Base-by-base conservation (phyloP, 164 flowering plant species). In the Vitis rupestris region DNA sequence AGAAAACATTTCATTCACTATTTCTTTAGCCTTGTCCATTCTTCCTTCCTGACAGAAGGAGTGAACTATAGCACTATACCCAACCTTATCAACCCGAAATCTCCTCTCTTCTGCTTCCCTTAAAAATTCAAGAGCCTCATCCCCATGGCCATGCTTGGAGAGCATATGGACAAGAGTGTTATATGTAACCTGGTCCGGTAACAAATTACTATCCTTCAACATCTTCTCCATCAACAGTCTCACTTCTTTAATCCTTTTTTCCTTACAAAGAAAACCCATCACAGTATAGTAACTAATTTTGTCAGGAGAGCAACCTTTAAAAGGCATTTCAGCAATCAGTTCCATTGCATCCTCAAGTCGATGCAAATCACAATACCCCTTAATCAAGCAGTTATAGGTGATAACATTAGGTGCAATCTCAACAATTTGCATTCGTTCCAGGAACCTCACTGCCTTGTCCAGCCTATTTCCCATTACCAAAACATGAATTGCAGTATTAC, bases 271-370 rank as follows among this genome's bases (percentile, higher is more conserved):
- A 67, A 81, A 86, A 16, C 83, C 76, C 89, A 93, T 87, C 9
- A 95, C 79, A 10, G 94, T 91, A 77, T 81, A 85, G 74, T 90
- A 95, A 75, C 94, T 93, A 66, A 90, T 88, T 79, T 95, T 95
- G 84, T 95, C 97, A 2, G 98, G 94, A 17, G 72, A 65, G 72
- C 95, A 92, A 3, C 94, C 95, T 64, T 76, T 90, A 2, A 49
- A 50, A 29, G 84, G 83, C 97, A 95, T 95, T 79, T 86, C 83
- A 37, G 67, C 79, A 27, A 95, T 81, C 80, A 93, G 67, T 55
- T 81, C 83, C 66, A 90, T 29, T 5, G 97, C 98, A 65, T 90
- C 90, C 53, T 88, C 87, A 50, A 87, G 72, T 16, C 78, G 85
- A 72, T 87, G 81, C 61, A 74, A 50, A 65, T 85, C 80, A 72